phyloP scores from a whole-genome alignment of 164 flowering plant genomes.

The Houttuynia cordata region DNA sequence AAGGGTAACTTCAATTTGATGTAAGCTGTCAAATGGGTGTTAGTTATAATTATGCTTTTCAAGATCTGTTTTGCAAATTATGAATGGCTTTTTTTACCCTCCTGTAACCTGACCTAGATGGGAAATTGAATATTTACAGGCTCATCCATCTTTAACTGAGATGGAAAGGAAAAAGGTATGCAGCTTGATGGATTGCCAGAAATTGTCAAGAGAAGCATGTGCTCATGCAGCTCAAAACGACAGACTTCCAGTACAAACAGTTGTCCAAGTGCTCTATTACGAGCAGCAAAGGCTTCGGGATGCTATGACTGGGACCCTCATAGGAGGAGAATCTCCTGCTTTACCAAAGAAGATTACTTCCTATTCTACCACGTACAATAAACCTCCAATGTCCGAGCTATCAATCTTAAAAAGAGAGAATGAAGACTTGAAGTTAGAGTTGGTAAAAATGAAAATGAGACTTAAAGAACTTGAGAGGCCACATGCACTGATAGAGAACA shows the following conservation, averaged over 20 bases:
- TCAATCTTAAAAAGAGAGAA: slow-evolving; percentile 48
- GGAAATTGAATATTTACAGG: slow-evolving; percentile 26
- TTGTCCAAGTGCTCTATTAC: slow-evolving; percentile 88
- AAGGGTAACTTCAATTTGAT: not conserved
- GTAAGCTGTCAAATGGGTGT: not conserved
- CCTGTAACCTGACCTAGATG: not conserved
- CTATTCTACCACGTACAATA: slow-evolving; percentile 17
- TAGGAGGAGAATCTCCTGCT: slow-evolving; percentile 23
- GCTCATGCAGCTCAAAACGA: slow-evolving; percentile 97
- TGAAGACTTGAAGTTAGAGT: slow-evolving; percentile 65
- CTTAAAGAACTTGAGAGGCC: slow-evolving; percentile 50
- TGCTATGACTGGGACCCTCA: slow-evolving; percentile 25
- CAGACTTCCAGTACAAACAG: slow-evolving; percentile 86
- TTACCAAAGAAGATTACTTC: slow-evolving; percentile 19
- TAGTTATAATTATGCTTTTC: too few species aligned
- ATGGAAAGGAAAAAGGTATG: slow-evolving; percentile 83
- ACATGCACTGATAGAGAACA: not conserved
- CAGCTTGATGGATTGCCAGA: slow-evolving; percentile 94
- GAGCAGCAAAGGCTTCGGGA: slow-evolving; percentile 92
- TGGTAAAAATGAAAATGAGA: slow-evolving; percentile 52
- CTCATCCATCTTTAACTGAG: slow-evolving; percentile 72
- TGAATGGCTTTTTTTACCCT: not conserved
- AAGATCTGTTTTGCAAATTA: not conserved
- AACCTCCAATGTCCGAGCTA: slow-evolving; percentile 13
- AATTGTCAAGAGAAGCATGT: slow-evolving; percentile 82